Base-by-base conservation (phyloP, 257 asterid genomes). In the Solanum tarapatanum region DNA sequence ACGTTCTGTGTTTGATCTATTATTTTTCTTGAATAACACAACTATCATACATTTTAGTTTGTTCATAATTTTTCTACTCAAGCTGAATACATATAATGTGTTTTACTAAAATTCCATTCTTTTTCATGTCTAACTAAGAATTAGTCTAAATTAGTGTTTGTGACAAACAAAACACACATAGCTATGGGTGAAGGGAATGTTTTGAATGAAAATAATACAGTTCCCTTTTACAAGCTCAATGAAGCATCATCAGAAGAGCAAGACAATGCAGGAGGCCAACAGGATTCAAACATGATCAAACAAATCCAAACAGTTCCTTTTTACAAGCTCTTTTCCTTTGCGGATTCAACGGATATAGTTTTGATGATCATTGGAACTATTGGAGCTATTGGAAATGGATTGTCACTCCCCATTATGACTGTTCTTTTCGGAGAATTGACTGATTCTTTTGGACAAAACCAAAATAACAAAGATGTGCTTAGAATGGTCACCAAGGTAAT, bases 351-450 rank as follows among this genome's bases (percentile, higher is more conserved):
- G 80, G 99, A 96, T 89, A 90, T 83, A 30, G 16, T 93, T 28
- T 82, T 96, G 92, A 96, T 96, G 95, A 35, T 92, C 23, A 66
- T 92, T 4, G 99, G 99, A 7, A 89, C 95, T 10, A 43, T 95
- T 58, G 96, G 92, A 21, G 97, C 98, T 62, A 82, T 95, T 7
- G 99, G 91, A 6, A 92, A 95, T 72, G 99, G 99, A 21, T 76
- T 96, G 8, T 92, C 92, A 86, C 77, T 94, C 3, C 97, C 98
- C 24, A 89, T 96, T 11, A 93, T 95, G 99, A 93, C 98, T 3
- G 55, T 96, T 11, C 89, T 96, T 43, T 94, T 95, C 82, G 99
- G 99, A 8, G 93, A 94, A 11, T 68, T 96, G 66, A 91, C 93
- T 13, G 94, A 96, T 35, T 93, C 99, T 14, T 95, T 96, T 60